Evolutionary conservation across 1,284 basidiomycete genomes (phyloP).

Genomic region (Moesziomyces sp.): DNA sequence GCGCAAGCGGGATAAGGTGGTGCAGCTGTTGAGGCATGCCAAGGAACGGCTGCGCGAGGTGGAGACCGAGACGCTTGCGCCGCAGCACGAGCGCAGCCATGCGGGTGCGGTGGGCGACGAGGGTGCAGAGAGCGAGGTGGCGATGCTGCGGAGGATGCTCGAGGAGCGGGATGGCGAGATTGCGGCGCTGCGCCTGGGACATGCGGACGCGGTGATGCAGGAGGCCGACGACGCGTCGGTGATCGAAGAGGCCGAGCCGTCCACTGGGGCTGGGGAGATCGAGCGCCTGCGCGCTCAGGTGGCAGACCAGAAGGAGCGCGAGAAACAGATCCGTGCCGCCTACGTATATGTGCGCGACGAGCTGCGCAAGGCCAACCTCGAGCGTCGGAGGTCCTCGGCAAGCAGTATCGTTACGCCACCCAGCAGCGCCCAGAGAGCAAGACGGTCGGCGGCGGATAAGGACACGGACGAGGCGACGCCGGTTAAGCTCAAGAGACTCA

Average conservation of each 20-base stretch:
- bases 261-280: constrained; percentile 13
- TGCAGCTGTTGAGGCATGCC: constrained; percentile 25
- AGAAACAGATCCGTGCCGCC: constrained; percentile 54
- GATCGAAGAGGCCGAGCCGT: neutral
- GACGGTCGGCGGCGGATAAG: neutral
- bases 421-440: no score
- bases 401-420: neutral
- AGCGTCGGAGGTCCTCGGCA: constrained; percentile 34
- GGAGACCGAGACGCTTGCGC: constrained; percentile 17
- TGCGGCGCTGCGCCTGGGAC: constrained; percentile 23
- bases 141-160: constrained; percentile 13
- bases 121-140: constrained; percentile 13
- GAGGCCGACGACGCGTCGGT: constrained; percentile 1
- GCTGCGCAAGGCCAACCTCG: constrained; percentile 46
- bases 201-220: constrained; percentile 36
- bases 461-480: constrained; percentile 3
- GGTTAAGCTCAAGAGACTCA: constrained; percentile 46
- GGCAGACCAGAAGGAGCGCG: constrained; percentile 43
- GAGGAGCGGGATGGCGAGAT: constrained; percentile 38
- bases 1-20: constrained; percentile 43
- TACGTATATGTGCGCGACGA: constrained; percentile 59
- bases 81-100: neutral
- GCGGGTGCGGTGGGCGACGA: no score
- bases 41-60: constrained; percentile 35
- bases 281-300: constrained; percentile 30